Conservation (phyloP, 768 basidiomycete species). For the Nevesoporus exiguus region DNA sequence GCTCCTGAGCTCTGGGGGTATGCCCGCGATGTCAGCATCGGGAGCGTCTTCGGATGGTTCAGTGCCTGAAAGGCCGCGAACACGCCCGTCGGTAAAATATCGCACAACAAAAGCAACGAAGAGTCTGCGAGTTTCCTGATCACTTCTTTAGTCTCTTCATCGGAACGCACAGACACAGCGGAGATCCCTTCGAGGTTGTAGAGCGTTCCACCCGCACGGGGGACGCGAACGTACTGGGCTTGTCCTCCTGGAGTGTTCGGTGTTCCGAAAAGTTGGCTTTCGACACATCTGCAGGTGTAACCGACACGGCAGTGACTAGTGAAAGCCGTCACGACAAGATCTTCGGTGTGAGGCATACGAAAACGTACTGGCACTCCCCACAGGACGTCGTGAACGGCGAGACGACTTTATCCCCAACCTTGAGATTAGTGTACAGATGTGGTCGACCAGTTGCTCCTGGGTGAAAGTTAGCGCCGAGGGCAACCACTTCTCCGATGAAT, state of each 20-base stretch:
- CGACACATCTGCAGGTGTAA: constrained; percentile 65
- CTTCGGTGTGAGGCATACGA: neutral
- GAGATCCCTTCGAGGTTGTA: constrained; percentile 56
- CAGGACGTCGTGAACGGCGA: constrained; percentile 81
- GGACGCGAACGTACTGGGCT: constrained; percentile 76
- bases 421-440: constrained; percentile 57
- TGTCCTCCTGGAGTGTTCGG: constrained; percentile 68
- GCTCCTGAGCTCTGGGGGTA: constrained; percentile 45
- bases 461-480: constrained; percentile 59
- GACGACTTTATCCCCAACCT: constrained; percentile 72
- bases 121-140: constrained; percentile 51
- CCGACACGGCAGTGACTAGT: constrained; percentile 67
- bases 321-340: neutral
- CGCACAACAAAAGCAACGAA: constrained; percentile 68
- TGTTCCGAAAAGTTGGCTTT: constrained; percentile 62
- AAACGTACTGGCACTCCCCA: constrained; percentile 76
- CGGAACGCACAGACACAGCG: constrained; percentile 6
- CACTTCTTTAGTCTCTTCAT: constrained; percentile 33
- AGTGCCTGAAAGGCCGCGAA: constrained; percentile 72
- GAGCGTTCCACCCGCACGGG: constrained; percentile 76
- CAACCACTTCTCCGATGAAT: constrained; percentile 69
- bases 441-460: constrained; percentile 48
- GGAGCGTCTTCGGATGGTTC: constrained; percentile 66
- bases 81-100: constrained; percentile 77
- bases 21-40: constrained; percentile 53